These are phyloP conservation scores for Salix caprea DNA, from an alignment of 345 rosid genomes.

Conservation along the genomic window DNA sequence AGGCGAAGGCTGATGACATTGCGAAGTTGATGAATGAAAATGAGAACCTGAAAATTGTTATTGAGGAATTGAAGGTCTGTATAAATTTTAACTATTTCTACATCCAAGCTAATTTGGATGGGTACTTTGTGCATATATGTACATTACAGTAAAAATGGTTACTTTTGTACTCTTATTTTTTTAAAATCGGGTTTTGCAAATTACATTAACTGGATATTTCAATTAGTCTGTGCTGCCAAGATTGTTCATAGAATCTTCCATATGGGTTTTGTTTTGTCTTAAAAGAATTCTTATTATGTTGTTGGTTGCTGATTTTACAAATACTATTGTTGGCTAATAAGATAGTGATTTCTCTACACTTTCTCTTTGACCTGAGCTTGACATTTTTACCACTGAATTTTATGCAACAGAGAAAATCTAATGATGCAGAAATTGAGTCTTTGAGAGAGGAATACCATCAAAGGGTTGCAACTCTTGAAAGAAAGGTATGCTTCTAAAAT, in stretches of 20 bases:
- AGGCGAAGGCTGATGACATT: slow-evolving; percentile 99
- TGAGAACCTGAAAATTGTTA: slow-evolving; percentile 72
- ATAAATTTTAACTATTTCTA: slow-evolving; percentile 12
- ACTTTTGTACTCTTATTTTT: neutral
- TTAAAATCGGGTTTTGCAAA: neutral
- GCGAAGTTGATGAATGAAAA: slow-evolving; percentile 92
- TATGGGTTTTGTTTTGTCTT: neutral
- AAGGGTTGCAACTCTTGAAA: slow-evolving; percentile 89
- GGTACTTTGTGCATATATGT: neutral
- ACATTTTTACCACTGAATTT: slow-evolving; percentile 9
- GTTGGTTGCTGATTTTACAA: neutral
- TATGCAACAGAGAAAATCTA: slow-evolving; percentile 73
- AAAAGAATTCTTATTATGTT: neutral
- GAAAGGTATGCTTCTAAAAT: slow-evolving; percentile 51
- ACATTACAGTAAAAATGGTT: neutral
- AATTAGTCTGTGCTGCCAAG: neutral
- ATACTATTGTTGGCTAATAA: neutral
- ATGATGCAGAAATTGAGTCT: slow-evolving; percentile 89
- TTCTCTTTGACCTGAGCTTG: neutral
- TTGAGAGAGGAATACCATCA: slow-evolving; percentile 98
- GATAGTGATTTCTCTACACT: neutral
- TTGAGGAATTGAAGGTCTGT: slow-evolving; percentile 86
- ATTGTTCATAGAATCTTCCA: neutral
- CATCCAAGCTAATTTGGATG: neutral
- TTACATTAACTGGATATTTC: neutral